Conservation (phyloP, 305 asterid species). For the Solanum aculeatissimum region DNA sequence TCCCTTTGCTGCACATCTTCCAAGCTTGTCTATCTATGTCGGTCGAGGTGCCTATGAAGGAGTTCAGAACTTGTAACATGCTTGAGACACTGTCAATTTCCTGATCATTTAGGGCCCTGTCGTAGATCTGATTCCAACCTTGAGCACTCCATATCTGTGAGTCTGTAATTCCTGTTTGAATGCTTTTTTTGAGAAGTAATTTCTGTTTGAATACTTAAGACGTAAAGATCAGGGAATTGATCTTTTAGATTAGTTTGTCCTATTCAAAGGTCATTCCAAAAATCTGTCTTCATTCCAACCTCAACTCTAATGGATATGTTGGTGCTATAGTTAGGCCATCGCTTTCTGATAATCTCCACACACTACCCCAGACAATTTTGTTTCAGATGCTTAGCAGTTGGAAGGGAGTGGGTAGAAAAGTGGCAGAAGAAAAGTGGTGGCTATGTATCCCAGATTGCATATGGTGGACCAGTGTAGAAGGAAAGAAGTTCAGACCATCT, state of each 20-base stretch:
- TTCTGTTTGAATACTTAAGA: background rate
- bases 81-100: background rate
- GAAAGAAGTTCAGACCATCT: background rate
- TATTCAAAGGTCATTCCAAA: background rate
- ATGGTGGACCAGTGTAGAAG: background rate
- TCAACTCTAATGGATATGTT: background rate
- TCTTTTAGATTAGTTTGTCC: background rate
- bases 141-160: background rate
- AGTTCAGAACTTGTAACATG: background rate
- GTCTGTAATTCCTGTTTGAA: background rate
- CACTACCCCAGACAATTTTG: background rate
- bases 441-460: background rate
- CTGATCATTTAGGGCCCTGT: background rate
- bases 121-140: background rate
- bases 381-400: background rate
- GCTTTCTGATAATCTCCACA: background rate
- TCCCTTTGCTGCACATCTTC: background rate
- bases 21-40: background rate
- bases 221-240: background rate
- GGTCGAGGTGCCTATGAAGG: background rate
- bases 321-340: background rate
- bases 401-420: background rate
- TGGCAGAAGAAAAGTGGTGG: background rate
- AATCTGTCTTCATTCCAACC: background rate
- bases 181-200: too few relatives aligned